phyloP scores from a whole-genome alignment of 75 land plant species.

The Picea sitchensis region DNA sequence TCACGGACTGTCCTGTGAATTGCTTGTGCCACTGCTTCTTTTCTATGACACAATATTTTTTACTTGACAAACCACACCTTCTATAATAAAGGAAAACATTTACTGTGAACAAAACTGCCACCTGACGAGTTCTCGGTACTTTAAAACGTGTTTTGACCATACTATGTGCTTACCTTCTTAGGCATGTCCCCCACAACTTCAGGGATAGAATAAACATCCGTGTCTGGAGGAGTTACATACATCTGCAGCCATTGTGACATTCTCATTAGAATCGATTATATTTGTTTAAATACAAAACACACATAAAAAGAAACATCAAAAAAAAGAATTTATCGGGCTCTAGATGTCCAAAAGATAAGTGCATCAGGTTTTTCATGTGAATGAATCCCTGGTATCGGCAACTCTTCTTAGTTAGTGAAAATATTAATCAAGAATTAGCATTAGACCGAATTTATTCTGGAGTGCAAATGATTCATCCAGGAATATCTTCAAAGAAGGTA shows the following conservation, averaged over 20 bases:
- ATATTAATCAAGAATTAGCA: neutral
- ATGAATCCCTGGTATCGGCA: too few species aligned
- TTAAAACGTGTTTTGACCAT: neutral
- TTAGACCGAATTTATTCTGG: too few species aligned
- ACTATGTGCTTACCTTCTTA: slow-evolving; percentile 57
- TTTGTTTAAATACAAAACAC: slow-evolving; percentile 6
- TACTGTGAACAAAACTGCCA: neutral
- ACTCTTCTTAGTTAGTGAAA: neutral
- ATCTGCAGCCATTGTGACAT: slow-evolving; percentile 45
- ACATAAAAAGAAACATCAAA: neutral
- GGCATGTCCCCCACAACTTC: slow-evolving; percentile 91
- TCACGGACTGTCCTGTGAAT: neutral
- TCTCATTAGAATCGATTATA: neutral
- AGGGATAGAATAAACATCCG: slow-evolving; percentile 93
- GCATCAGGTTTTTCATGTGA: neutral
- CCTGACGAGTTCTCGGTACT: neutral
- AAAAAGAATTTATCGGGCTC: slow-evolving; percentile 1
- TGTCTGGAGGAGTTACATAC: slow-evolving; percentile 99
- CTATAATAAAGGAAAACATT: neutral
- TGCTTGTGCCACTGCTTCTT: neutral
- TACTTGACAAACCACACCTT: neutral
- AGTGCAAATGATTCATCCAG: too few species aligned
- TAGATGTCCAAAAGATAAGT: neutral
- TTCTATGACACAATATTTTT: neutral
- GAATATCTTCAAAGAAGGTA: too few species aligned